phyloP scores from a whole-genome alignment of 1,284 basidiomycete species.

The Anthracocystis walkeri region DNA sequence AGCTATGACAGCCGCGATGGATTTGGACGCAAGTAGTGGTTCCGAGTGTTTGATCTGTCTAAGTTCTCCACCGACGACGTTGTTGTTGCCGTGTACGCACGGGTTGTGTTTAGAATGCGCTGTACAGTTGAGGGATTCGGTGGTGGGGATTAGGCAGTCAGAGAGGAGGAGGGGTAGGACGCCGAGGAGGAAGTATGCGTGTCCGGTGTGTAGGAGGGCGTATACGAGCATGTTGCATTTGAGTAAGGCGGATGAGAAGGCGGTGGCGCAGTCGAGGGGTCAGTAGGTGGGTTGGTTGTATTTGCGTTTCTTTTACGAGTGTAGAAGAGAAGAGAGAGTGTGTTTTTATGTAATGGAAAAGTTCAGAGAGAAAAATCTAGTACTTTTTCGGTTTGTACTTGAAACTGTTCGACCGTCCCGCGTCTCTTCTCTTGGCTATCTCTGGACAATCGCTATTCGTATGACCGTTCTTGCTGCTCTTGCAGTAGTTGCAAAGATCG shows the following conservation, averaged over 20 bases:
- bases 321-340: too few species aligned
- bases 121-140: constrained; percentile 63
- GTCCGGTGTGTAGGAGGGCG: constrained; percentile 65
- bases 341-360: background rate
- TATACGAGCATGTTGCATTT: constrained; percentile 61
- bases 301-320: too few species aligned
- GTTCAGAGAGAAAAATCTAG: background rate
- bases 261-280: constrained; percentile 37
- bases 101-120: constrained; percentile 67
- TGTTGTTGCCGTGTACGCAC: constrained; percentile 68
- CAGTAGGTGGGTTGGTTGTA: background rate
- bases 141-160: constrained; percentile 53
- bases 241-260: constrained; percentile 58
- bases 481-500: constrained; percentile 15
- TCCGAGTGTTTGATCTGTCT: constrained; percentile 68
- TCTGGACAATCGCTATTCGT: background rate
- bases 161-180: constrained; percentile 63
- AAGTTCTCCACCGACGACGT: constrained; percentile 58
- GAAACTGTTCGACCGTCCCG: background rate
- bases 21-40: constrained; percentile 47
- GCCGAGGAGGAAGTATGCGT: constrained; percentile 63
- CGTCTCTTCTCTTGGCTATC: background rate
- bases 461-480: background rate
- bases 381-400: background rate
- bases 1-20: constrained; percentile 22